Base-by-base conservation (phyloP, 495 filamentous ascomycete species). In the Pyrenopolyporus hunteri region DNA sequence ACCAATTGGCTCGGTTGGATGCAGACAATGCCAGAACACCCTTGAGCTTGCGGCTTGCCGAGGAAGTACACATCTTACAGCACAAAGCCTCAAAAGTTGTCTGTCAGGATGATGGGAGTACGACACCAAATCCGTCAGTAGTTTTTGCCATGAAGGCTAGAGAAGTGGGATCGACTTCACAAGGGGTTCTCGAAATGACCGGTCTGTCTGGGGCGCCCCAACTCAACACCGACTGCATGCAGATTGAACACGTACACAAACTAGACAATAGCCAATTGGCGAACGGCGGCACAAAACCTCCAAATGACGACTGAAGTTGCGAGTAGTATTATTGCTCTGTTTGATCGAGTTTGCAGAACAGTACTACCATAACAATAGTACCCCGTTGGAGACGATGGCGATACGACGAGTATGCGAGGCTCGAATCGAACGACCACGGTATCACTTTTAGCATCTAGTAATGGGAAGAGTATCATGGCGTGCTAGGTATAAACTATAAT, bases 1-100 rank as follows among this genome's bases (percentile, higher is more conserved):
- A 49, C 9, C 43, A 45, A 32, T 16, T 44, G 8, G 36, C 26
- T 1, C 53, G 55, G 42, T 45, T 47, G 1, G 37, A 46, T 23
- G 39, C 16, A 13, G 63, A 64, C 6, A 63, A 51, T 3, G 26
- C 44, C 20, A 62, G 57, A 25, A 26, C 52, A 11, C 66, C 51
- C 1, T 14, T 66, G 39, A 67, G 66, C 14, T 46, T 20, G 17
- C 62, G 63, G 10, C 57, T 69, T 42, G 66, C 68, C 17, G 59
- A 69, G 10, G 55, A 64, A 23, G 59, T 69, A 13, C 68, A 64
- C 42, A 71, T 62, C 53, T 62, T 67, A 8, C 66, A 67, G 22
- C 46, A 59, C 33, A 31, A 25, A 20, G 43, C 19, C 6, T 42
- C 46, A 8, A 35, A 17, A 29, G 47, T 31, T 23, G n/a, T 25